Conservation (phyloP, 2,329 filamentous ascomycete species). For the Raffaelea ambrosiae region DNA sequence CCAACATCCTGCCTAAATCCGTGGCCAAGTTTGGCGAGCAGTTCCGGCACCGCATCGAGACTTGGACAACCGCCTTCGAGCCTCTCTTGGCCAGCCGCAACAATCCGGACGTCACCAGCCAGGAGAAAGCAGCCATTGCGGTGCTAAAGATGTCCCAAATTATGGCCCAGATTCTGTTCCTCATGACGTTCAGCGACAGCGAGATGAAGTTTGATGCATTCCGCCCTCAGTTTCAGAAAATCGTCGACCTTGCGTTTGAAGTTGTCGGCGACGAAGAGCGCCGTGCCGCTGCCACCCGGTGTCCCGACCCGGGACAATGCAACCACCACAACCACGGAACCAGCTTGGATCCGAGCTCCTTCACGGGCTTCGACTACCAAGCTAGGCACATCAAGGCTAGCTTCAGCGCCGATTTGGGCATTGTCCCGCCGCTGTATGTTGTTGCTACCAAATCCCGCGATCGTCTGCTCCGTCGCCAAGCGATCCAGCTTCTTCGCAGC, state of each 20-base stretch:
- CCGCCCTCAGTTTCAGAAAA: constrained; percentile 39
- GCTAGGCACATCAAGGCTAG: constrained; percentile 48
- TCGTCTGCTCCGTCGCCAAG: constrained; percentile 45
- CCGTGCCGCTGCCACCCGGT: constrained; percentile 36
- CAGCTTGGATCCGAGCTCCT: constrained; percentile 20
- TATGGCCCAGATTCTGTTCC: constrained; percentile 47
- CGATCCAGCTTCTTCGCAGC: constrained; percentile 51
- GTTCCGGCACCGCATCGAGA: constrained; percentile 40
- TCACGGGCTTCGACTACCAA: constrained; percentile 32
- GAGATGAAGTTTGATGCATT: constrained; percentile 52
- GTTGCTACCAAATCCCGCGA: constrained; percentile 60
- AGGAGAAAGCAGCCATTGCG: constrained; percentile 51
- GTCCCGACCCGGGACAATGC: constrained; percentile 34
- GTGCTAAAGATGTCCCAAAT: constrained; percentile 56
- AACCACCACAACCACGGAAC: constrained; percentile 15
- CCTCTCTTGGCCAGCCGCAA: constrained; percentile 42
- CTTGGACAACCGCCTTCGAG: constrained; percentile 49
- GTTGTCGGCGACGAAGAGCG: constrained; percentile 51
- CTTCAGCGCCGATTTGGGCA: constrained; percentile 56
- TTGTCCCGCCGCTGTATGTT: constrained; percentile 56
- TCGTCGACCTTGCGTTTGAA: constrained; percentile 50
- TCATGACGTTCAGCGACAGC: constrained; percentile 51
- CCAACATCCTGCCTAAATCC: constrained; percentile 41
- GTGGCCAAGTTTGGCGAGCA: constrained; percentile 37
- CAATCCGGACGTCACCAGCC: constrained; percentile 37